These are phyloP conservation scores for Capsella rubella DNA, from an alignment of 441 rosid species.

Conservation along the genomic window DNA sequence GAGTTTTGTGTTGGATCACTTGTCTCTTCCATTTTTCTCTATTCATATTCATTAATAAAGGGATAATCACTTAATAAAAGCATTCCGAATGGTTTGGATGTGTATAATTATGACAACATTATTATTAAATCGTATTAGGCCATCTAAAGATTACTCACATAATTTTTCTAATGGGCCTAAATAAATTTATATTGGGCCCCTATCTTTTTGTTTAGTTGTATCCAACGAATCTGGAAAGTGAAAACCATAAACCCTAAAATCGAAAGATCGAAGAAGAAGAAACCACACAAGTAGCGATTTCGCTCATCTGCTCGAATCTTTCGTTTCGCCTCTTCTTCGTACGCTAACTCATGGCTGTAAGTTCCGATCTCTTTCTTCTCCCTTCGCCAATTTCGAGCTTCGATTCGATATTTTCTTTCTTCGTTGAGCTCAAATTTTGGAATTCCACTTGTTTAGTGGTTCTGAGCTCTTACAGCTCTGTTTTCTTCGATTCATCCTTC, in stretches of 20 bases:
- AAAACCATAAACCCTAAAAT: conserved; percentile 35
- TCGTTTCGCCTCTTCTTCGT: not conserved
- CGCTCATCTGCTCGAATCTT: not conserved
- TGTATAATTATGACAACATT: too few relatives aligned
- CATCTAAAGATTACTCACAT: too few relatives aligned
- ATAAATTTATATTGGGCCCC: not conserved
- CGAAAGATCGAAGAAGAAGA: conserved; percentile 5
- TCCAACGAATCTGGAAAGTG: conserved; percentile 1
- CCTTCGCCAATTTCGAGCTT: not conserved
- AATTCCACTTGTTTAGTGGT: conserved; percentile 12
- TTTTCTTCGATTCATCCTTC: not conserved
- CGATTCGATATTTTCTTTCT: conserved; percentile 4
- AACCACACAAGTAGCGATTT: not conserved
- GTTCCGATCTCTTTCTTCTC: conserved; percentile 10
- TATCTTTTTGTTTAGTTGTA: not conserved
- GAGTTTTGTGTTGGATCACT: too few relatives aligned
- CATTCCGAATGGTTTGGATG: too few relatives aligned
- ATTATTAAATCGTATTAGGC: too few relatives aligned
- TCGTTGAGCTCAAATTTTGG: not conserved
- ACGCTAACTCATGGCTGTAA: conserved; percentile 42
- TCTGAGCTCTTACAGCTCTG: not conserved
- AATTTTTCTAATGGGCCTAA: conserved; percentile 13
- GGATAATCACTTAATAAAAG: too few relatives aligned
- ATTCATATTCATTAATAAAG: too few relatives aligned
- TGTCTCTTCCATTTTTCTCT: too few relatives aligned